Conservation (phyloP, 2,329 filamentous ascomycete genomes). For the Venturia asperata region DNA sequence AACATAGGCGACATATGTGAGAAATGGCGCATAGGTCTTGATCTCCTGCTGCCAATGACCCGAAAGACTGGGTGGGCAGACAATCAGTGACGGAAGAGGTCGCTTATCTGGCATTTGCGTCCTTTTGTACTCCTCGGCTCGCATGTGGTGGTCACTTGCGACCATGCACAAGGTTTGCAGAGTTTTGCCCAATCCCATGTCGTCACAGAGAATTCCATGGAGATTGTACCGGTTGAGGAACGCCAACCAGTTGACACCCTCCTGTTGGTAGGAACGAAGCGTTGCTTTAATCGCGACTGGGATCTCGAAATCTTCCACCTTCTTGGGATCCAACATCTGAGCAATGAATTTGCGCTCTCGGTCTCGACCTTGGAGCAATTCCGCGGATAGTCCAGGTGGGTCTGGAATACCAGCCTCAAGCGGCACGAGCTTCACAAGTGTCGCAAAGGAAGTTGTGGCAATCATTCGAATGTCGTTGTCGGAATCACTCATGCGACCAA, state of each 20-base stretch:
- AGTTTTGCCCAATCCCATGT: conserved; percentile 98
- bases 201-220: conserved; percentile 95
- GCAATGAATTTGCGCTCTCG: conserved; percentile 93
- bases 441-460: conserved; percentile 94
- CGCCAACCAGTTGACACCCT: conserved; percentile 96
- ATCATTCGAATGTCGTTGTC: conserved; percentile 92
- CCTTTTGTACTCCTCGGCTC: conserved; percentile 81
- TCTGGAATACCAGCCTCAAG: conserved; percentile 96
- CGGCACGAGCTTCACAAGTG: conserved; percentile 91
- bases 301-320: conserved; percentile 88
- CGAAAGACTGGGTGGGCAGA: conserved; percentile 91
- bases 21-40: conserved; percentile 88
- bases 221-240: conserved; percentile 98
- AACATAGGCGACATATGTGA: conserved; percentile 83
- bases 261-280: conserved; percentile 93
- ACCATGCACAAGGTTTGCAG: conserved; percentile 97
- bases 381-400: conserved; percentile 82
- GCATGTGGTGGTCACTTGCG: conserved; percentile 90
- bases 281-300: conserved; percentile 96
- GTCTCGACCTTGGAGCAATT: conserved; percentile 82
- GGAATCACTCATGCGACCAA: conserved; percentile 97
- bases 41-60: conserved; percentile 99
- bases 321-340: conserved; percentile 92
- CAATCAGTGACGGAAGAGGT: conserved; percentile 80
- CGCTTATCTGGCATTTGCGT: conserved; percentile 72